phyloP scores from a whole-genome alignment of 2,329 filamentous ascomycete genomes.

The Cladosporium sp. region DNA sequence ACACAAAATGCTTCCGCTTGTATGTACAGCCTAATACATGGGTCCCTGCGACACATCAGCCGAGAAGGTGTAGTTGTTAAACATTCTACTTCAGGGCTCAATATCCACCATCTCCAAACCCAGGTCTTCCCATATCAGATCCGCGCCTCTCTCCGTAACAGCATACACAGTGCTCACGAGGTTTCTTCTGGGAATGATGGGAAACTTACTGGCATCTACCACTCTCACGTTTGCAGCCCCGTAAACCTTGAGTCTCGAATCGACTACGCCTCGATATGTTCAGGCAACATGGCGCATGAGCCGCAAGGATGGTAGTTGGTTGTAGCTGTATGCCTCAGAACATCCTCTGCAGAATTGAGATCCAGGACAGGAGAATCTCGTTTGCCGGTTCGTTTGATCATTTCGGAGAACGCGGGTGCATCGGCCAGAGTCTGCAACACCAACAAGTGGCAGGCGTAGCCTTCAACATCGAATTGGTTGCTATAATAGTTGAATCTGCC shows the following conservation, averaged over 20 bases:
- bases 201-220: conserved; percentile 33
- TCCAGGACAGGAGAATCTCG: conserved; percentile 8
- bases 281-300: conserved; percentile 32
- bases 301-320: conserved; percentile 39
- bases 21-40: no score
- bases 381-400: conserved; percentile 17
- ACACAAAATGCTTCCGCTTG: no score
- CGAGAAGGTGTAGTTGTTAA: no score
- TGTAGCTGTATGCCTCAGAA: conserved; percentile 12
- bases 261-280: conserved; percentile 28
- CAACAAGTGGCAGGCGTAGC: conserved; percentile 24
- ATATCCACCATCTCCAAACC: no score
- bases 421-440: conserved; percentile 39
- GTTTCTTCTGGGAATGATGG: conserved; percentile 30
- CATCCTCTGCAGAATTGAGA: conserved; percentile 22
- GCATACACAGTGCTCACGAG: conserved; percentile 28
- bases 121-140: conserved; percentile 28
- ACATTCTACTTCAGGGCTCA: no score
- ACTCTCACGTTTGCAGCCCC: conserved; percentile 35
- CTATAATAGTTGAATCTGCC: conserved; percentile 28
- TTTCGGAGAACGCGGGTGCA: conserved; percentile 35
- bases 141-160: conserved; percentile 30
- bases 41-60: no score
- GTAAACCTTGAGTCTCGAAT: conserved; percentile 34
- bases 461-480: conserved; percentile 28